These are phyloP conservation scores for Pelargonium citronellum DNA, from an alignment of 441 rosid genomes.

Conservation along the genomic window DNA sequence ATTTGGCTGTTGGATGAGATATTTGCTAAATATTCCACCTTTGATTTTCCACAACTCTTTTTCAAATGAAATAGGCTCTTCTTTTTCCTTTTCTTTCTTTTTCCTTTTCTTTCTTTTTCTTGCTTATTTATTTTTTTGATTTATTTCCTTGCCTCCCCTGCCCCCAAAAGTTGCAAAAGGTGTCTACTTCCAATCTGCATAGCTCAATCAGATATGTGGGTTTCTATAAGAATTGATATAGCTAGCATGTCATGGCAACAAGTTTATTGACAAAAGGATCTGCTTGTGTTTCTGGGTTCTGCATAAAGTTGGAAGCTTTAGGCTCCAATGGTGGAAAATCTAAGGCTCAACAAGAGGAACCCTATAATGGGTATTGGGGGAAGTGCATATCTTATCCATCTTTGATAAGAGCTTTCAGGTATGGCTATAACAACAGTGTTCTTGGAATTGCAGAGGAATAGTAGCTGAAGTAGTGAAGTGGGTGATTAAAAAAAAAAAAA, in stretches of 20 bases:
- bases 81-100: neutral
- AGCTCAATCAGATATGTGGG: too few species aligned
- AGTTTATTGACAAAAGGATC: neutral
- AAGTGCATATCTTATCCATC: neutral
- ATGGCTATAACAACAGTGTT: neutral
- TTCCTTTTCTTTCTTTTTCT: neutral
- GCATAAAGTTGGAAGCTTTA: neutral
- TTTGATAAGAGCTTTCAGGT: neutral
- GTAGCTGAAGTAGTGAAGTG: neutral
- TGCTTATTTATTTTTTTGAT: too few species aligned
- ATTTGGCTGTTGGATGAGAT: neutral
- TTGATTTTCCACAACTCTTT: too few species aligned
- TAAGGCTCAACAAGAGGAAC: neutral
- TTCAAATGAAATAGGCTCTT: neutral
- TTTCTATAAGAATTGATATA: too few species aligned
- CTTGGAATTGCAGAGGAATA: constrained; percentile 1
- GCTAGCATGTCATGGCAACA: neutral
- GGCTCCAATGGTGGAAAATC: neutral
- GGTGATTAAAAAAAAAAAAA: neutral
- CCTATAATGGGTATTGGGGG: neutral
- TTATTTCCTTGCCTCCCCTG: too few species aligned
- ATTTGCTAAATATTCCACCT: neutral
- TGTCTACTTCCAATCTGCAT: too few species aligned
- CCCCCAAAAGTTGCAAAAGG: too few species aligned
- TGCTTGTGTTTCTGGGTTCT: neutral